A percentile compares a stretch with the other conserved stretches of the same genome.
phyloP scores from a whole-genome alignment of 2,329 filamentous ascomycete genomes.

The Elsinoe fawcettii region DNA sequence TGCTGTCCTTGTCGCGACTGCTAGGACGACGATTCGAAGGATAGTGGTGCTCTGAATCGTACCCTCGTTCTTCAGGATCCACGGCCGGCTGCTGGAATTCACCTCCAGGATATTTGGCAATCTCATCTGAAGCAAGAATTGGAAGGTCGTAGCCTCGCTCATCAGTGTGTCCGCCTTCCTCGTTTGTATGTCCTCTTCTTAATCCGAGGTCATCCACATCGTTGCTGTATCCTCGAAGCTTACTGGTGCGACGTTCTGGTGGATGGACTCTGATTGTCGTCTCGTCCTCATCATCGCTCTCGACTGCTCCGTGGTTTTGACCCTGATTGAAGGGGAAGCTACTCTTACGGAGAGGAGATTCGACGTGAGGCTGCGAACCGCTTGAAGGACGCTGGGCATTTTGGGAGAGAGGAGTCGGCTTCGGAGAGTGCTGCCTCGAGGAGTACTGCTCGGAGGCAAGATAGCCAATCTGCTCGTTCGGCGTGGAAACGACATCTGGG shows the following conservation, averaged over 20 bases:
- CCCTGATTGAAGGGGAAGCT: slow-evolving; percentile 39
- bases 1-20: slow-evolving; percentile 25
- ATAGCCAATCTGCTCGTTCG: slow-evolving; percentile 85
- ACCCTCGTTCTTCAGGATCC: slow-evolving; percentile 59
- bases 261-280: slow-evolving; percentile 73
- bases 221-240: slow-evolving; percentile 43
- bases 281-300: slow-evolving; percentile 46
- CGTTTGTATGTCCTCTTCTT: slow-evolving; percentile 35
- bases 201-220: slow-evolving; percentile 46
- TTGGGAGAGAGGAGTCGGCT: slow-evolving; percentile 39
- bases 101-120: slow-evolving; percentile 62
- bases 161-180: slow-evolving; percentile 45
- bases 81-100: slow-evolving; percentile 73
- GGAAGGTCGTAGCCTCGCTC: slow-evolving; percentile 62
- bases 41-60: slow-evolving; percentile 36
- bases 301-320: slow-evolving; percentile 30
- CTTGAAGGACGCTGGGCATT: slow-evolving; percentile 26
- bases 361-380: slow-evolving; percentile 31
- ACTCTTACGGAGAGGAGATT: slow-evolving; percentile 40
- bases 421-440: slow-evolving; percentile 64
- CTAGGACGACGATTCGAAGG: slow-evolving; percentile 53
- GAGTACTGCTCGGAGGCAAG: slow-evolving; percentile 78
- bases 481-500: slow-evolving; percentile 59
- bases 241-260: slow-evolving; percentile 41
- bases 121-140: slow-evolving; percentile 82